Evolutionary conservation across 495 filamentous ascomycete genomes (phyloP).

Genomic region (Xylona heveae): DNA sequence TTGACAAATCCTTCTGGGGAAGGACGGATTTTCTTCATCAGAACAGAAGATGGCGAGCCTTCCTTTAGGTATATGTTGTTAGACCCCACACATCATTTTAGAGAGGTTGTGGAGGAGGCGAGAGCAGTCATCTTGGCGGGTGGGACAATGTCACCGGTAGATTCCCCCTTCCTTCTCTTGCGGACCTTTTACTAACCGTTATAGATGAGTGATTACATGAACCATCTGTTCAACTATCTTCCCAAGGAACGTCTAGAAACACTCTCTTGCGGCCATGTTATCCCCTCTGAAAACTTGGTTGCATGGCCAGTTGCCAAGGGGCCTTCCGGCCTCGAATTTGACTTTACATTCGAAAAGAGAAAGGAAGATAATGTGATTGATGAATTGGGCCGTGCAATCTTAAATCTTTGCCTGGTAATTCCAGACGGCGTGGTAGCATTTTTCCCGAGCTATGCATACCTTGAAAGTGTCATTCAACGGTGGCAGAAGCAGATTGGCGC

Average conservation of each 20-base stretch:
- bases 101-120: slow-evolving; percentile 67
- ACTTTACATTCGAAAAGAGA: slow-evolving; percentile 72
- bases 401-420: slow-evolving; percentile 48
- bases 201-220: slow-evolving; percentile 66
- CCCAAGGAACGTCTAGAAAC: slow-evolving; percentile 42
- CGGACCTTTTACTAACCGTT: background rate
- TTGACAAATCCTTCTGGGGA: slow-evolving; percentile 78
- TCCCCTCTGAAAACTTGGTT: slow-evolving; percentile 59
- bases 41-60: slow-evolving; percentile 28
- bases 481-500: slow-evolving; percentile 1
- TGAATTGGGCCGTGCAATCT: slow-evolving; percentile 50
- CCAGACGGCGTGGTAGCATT: slow-evolving; percentile 92
- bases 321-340: slow-evolving; percentile 38
- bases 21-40: slow-evolving; percentile 66
- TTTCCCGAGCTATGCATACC: slow-evolving; percentile 84
- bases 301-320: slow-evolving; percentile 41
- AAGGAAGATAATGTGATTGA: slow-evolving; percentile 25
- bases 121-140: slow-evolving; percentile 80
- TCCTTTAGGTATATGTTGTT: slow-evolving; percentile 72
- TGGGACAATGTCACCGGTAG: slow-evolving; percentile 86
- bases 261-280: slow-evolving; percentile 87
- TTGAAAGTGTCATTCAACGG: slow-evolving; percentile 35
- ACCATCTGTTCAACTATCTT: slow-evolving; percentile 67
- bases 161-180: slow-evolving; percentile 1
- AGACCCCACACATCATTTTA: slow-evolving; percentile 85